A percentile compares a stretch with the other conserved stretches of the same genome.
phyloP scores from a whole-genome alignment of 768 basidiomycete species.

The Pleurotus sapidus region DNA sequence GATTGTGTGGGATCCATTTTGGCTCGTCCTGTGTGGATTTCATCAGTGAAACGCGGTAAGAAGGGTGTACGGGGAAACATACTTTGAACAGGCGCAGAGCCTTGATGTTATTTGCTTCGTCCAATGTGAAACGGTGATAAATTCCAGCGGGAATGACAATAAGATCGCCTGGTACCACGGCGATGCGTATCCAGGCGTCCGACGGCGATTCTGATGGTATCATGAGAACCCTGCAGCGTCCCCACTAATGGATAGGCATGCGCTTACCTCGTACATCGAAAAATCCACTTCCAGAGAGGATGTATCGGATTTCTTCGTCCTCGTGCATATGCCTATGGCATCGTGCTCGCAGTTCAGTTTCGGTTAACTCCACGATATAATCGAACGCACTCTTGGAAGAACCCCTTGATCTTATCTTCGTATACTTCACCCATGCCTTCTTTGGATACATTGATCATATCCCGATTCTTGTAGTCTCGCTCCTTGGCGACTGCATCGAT shows the following conservation, averaged over 20 bases:
- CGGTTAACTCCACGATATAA: background rate
- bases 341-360: background rate
- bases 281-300: constrained; percentile 84
- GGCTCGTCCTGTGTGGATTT: constrained; percentile 68
- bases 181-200: constrained; percentile 81
- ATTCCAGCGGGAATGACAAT: constrained; percentile 87
- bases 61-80: constrained; percentile 9
- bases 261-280: constrained; percentile 82
- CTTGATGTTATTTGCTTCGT: constrained; percentile 68
- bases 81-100: constrained; percentile 87
- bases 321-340: constrained; percentile 82
- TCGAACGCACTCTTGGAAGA: constrained; percentile 75
- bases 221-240: no score
- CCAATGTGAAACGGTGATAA: constrained; percentile 93
- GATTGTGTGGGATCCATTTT: constrained; percentile 82
- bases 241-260: background rate
- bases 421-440: constrained; percentile 81
- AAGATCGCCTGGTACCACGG: constrained; percentile 75
- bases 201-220: constrained; percentile 50
- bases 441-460: constrained; percentile 74
- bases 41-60: background rate
- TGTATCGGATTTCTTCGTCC: constrained; percentile 93
- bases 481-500: constrained; percentile 64
- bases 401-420: constrained; percentile 77
- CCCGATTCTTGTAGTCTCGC: constrained; percentile 80